Evolutionary conservation across 1,284 basidiomycete species (phyloP), one percentile per base, ranked within the genome.

Genomic region (Ganoderma boninense): DNA sequence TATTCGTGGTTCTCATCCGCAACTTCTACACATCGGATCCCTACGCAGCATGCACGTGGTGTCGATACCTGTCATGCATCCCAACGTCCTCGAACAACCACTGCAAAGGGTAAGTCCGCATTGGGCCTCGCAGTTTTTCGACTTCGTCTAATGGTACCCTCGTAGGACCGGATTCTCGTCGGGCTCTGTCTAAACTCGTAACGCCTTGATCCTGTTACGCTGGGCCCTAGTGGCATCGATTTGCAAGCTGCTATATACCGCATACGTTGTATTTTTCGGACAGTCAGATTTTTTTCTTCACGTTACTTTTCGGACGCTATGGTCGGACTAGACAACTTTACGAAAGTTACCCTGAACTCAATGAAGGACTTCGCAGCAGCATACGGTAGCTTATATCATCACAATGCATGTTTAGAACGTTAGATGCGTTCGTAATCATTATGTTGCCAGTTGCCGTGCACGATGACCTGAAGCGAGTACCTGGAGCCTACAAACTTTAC

Each of bases 11-110:
- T 4, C 86, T 98, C 46, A 88, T 89, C 42, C 87, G 91, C 73
- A 98, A 99, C 81, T 98, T 99, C 81, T 98, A 97, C 79, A 95
- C 89, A 2, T 90, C 89, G 52, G 88, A 96, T 77, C 95, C 95
- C 20, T 93, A 92, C 77, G 90, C 91, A 88, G 95, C 95, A 26
- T 98, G 97, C 80, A 86, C 90, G 62, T 95, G 97, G 82, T 99
- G 97, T 79, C 89, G 95, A 65, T 97, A 95, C 81, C 81, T 97
- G 4, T 95, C 93, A 1, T 97, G 96, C 76, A 91, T 96, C 79
- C 96, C 96, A 1, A 92, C 91, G 4, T 82, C 84, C 49, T 82
- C 89, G 2, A 97, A 97, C 77, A 90, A 95, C 75, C 84, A 92
- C 71, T 97, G 95, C 77, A 83, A 92, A 84, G 95, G 94, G 82